Evolutionary conservation across 2,329 filamentous ascomycete species (phyloP).

Genomic region (Calonectria hongkongensis): DNA sequence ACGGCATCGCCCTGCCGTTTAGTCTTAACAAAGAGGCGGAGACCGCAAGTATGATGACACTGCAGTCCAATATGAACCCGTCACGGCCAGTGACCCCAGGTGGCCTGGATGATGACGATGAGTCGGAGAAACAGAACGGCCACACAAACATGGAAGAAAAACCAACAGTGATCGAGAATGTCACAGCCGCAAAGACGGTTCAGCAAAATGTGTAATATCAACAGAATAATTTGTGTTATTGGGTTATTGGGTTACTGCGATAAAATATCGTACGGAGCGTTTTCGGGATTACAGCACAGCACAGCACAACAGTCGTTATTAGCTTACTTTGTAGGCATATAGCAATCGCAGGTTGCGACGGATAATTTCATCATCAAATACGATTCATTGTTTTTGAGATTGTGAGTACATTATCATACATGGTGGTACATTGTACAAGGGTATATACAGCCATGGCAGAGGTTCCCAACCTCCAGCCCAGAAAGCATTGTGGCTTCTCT

Average conservation of each 20-base stretch:
- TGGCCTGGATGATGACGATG: slow-evolving; percentile 27
- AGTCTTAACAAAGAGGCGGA: slow-evolving; percentile 78
- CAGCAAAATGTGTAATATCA: slow-evolving; percentile 34
- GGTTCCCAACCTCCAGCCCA: slow-evolving; percentile 43
- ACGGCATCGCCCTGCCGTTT: slow-evolving; percentile 84
- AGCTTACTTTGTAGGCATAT: slow-evolving; percentile 31
- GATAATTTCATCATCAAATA: slow-evolving; percentile 38
- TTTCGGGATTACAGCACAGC: slow-evolving; percentile 14
- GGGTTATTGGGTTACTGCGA: slow-evolving; percentile 39
- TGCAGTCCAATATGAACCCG: slow-evolving; percentile 66
- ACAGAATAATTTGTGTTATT: slow-evolving; percentile 35
- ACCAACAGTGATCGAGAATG: slow-evolving; percentile 64
- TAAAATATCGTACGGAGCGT: slow-evolving; percentile 27
- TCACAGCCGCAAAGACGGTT: slow-evolving; percentile 57
- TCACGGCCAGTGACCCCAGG: slow-evolving; percentile 59
- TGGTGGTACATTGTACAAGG: slow-evolving; percentile 56
- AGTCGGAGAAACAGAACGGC: slow-evolving; percentile 30
- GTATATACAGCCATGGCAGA: slow-evolving; percentile 56
- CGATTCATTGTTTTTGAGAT: slow-evolving; percentile 41
- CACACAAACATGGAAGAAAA: slow-evolving; percentile 32
- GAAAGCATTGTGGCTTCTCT: slow-evolving; percentile 29
- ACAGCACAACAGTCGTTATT: slow-evolving; percentile 43
- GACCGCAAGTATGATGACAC: slow-evolving; percentile 82
- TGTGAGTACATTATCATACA: slow-evolving; percentile 55
- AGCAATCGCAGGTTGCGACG: slow-evolving; percentile 29